Evolutionary conservation across 495 filamentous ascomycete genomes (phyloP).

Genomic region (Podospora pseudopauciseta): DNA sequence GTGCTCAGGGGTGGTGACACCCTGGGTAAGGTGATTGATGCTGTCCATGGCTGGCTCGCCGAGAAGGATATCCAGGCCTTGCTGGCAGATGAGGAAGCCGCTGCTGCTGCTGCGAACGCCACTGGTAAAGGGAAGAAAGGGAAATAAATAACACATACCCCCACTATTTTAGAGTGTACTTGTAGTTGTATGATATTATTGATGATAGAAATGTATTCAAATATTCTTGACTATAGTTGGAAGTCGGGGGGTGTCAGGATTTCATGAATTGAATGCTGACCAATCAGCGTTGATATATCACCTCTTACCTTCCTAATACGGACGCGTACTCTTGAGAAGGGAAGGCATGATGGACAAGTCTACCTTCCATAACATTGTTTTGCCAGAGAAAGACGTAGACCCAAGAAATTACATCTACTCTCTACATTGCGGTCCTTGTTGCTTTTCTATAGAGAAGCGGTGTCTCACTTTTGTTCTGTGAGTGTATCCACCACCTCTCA

Average conservation of each 20-base stretch:
- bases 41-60: conserved; percentile 72
- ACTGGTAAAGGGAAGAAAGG: conserved; percentile 30
- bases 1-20: conserved; percentile 70
- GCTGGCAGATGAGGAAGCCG: conserved; percentile 48
- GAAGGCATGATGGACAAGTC: conserved; percentile 7
- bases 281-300: conserved; percentile 9
- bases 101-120: conserved; percentile 18
- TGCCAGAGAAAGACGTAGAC: neutral
- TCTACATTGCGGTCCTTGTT: neutral
- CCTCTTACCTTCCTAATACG: conserved; percentile 21
- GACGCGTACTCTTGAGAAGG: neutral
- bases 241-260: neutral
- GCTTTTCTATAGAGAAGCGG: neutral
- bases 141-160: conserved; percentile 20
- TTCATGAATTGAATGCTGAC: conserved; percentile 1
- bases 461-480: neutral
- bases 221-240: neutral
- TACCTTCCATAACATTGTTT: too few species aligned
- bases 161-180: conserved; percentile 6
- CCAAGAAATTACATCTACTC: neutral
- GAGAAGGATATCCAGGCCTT: conserved; percentile 72
- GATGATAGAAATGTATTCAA: neutral
- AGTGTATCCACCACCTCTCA: neutral
- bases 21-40: conserved; percentile 75
- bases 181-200: conserved; percentile 4